Evolutionary conservation across 768 basidiomycete species (phyloP).

Genomic region (Leccinellum albellum): DNA sequence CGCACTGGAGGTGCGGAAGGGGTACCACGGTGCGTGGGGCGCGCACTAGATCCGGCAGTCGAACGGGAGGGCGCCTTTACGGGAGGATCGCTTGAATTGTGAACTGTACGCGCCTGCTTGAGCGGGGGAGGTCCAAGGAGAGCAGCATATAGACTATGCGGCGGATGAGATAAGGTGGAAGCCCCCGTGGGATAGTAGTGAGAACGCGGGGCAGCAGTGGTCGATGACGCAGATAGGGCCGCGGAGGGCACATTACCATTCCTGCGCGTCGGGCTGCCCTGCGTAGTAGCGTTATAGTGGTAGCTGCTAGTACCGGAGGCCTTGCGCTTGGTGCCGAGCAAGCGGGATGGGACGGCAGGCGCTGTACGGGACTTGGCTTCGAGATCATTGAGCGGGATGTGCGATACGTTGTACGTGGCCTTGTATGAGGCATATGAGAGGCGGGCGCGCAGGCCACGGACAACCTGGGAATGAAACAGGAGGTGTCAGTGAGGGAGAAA

Average conservation of each 20-base stretch:
- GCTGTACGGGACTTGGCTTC: slow-evolving; percentile 55
- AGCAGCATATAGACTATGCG: slow-evolving; percentile 67
- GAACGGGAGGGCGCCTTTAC: slow-evolving; percentile 45
- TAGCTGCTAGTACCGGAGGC: slow-evolving; percentile 39
- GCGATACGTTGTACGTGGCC: slow-evolving; percentile 67
- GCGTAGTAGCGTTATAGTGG: slow-evolving; percentile 51
- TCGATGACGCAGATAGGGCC: slow-evolving; percentile 23
- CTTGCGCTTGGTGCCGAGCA: slow-evolving; percentile 59
- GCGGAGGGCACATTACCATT: slow-evolving; percentile 46
- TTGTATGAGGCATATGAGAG: slow-evolving; percentile 84
- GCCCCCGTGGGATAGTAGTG: slow-evolving; percentile 40
- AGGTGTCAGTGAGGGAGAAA: slow-evolving; percentile 22
- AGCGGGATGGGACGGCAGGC: slow-evolving; percentile 44
- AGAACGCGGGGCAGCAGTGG: slow-evolving; percentile 36
- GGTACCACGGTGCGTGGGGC: slow-evolving; percentile 16
- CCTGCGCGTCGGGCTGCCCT: slow-evolving; percentile 37
- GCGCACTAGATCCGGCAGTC: slow-evolving; percentile 30
- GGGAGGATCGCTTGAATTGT: slow-evolving; percentile 69
- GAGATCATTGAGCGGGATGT: slow-evolving; percentile 64
- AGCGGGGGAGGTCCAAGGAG: slow-evolving; percentile 73
- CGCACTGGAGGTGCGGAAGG: slow-evolving; percentile 26
- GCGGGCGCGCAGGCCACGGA: slow-evolving; percentile 74
- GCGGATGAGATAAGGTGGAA: slow-evolving; percentile 36
- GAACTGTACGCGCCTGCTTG: slow-evolving; percentile 76
- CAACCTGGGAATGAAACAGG: slow-evolving; percentile 53